These are phyloP conservation scores for Vitis riparia DNA, from an alignment of 164 flowering plant species.

Conservation along the genomic window DNA sequence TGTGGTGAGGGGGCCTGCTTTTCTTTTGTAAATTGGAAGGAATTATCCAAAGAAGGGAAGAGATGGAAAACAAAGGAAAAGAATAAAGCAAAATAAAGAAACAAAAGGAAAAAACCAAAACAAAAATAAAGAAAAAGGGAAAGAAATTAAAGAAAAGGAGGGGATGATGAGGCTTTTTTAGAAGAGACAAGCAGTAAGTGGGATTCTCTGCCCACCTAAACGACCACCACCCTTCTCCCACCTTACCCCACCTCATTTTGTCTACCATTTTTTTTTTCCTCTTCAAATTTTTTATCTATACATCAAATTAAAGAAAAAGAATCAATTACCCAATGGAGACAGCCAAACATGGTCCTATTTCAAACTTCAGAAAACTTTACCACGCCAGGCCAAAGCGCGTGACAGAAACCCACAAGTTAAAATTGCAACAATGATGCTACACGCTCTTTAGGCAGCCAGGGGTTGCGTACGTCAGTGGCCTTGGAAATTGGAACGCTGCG, in stretches of 20 bases:
- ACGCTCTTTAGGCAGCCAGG: no score
- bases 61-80: slow-evolving; percentile 1
- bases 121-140: slow-evolving; percentile 4
- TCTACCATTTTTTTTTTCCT: not conserved
- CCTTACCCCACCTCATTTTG: slow-evolving; percentile 15
- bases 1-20: no score
- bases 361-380: no score
- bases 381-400: no score
- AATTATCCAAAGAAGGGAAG: not conserved
- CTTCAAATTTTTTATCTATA: not conserved
- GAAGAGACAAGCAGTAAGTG: slow-evolving; percentile 47
- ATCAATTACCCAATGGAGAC: not conserved
- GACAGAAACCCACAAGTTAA: no score
- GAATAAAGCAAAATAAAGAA: slow-evolving; percentile 4
- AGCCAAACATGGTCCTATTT: not conserved
- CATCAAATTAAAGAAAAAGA: not conserved
- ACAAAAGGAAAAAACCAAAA: slow-evolving; percentile 9
- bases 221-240: not conserved
- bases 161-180: slow-evolving; percentile 1
- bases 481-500: not conserved
- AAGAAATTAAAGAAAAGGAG: not conserved
- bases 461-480: no score
- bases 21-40: no score
- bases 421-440: no score
- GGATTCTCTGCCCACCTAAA: slow-evolving; percentile 25